Conservation (phyloP, 768 basidiomycete genomes). For the Coprinopsis strossmayeri region DNA sequence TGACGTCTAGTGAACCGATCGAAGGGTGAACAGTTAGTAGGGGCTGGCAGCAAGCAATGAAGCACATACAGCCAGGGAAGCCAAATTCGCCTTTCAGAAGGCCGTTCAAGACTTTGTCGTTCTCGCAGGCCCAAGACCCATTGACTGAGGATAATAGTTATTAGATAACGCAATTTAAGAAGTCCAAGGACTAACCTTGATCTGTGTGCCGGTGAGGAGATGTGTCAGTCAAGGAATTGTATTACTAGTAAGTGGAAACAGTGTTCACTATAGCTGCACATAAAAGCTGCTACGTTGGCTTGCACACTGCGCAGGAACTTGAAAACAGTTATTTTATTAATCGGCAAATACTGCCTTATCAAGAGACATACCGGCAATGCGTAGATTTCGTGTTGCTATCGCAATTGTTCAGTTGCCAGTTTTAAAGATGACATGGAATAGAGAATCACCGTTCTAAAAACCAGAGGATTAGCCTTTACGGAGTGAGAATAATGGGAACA, state of each 20-base stretch:
- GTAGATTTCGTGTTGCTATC: conserved; percentile 51
- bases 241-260: too few species aligned
- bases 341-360: neutral
- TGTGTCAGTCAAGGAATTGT: neutral
- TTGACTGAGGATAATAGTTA: conserved; percentile 29
- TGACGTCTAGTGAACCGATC: conserved; percentile 28
- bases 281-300: conserved; percentile 59
- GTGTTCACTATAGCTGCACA: conserved; percentile 65
- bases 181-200: conserved; percentile 21
- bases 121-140: conserved; percentile 58
- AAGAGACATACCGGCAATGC: conserved; percentile 35
- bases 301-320: conserved; percentile 52
- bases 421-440: neutral
- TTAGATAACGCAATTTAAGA: neutral
- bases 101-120: conserved; percentile 51
- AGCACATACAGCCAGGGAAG: conserved; percentile 54
- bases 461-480: too few species aligned
- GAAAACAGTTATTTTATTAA: neutral
- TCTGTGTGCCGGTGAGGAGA: conserved; percentile 16
- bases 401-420: conserved; percentile 3
- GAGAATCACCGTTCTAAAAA: conserved; percentile 27
- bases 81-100: conserved; percentile 59
- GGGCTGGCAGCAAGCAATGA: neutral
- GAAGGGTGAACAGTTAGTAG: neutral
- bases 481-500: too few species aligned